Base-by-base conservation (phyloP, 768 basidiomycete genomes). In the Termitomyces sp. region DNA sequence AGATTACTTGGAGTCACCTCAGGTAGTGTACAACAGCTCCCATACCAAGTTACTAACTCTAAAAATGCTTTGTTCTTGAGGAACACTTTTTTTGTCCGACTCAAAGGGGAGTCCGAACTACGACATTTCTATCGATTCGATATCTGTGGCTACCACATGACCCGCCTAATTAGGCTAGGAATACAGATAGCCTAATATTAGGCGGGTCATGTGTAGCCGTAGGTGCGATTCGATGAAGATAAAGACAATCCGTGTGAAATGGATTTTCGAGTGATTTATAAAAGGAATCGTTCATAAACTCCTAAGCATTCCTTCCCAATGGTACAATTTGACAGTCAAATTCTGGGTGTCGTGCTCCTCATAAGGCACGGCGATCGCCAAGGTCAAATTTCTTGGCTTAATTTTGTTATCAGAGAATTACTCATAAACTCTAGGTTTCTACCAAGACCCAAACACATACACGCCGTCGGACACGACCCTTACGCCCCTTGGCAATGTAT, bases 401-500 rank as follows among this genome's bases (percentile, higher is more conserved):
- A 38, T 32, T 49, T 53, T 16, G 20, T 61, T 7, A 42, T 56
- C 28, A 33, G 30, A 36, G 28, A 35, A 56, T 24, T 22, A 12
- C 42, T 35, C 30, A 33, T 42, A 30, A 9, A 14, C 26, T 22
- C 4, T 38, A 80, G 85, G 84, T 0, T 88, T 88, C 64, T 88
- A 86, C 68, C 87, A 88, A 67, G 69, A 75, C 64, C 84, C 85
- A 8, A 72, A 68, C 2, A 80, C 80, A 1, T 87, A 88, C 65
- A 75, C 77, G 18, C 75, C 84, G 7, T 79, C 79, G 8, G 69
- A 70, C 40, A 87, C 87, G 1, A 66, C 74, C n/a, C 80, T 88
- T 51, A 88, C 87, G 4, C 81, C 87, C n/a, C 72, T 88, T 26
- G 86, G 87, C 53, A 84, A 80, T 65, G 86, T 87, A 67, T 49